Base-by-base conservation (phyloP, 345 rosid genomes). In the Eucalyptus cladocalyx region DNA sequence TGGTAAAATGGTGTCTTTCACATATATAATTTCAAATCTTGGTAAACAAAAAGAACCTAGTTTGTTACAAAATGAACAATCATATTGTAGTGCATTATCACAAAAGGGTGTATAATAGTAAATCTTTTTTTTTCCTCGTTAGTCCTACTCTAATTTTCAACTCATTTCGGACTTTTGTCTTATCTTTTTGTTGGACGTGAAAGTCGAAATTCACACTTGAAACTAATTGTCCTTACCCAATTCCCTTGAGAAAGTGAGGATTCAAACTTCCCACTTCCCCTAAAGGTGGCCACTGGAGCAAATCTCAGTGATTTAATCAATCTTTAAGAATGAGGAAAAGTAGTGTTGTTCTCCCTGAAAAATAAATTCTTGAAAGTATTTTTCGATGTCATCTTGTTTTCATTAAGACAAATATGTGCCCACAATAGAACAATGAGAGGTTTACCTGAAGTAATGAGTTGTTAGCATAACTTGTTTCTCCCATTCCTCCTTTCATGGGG, bases 191-290 rank as follows among this genome's bases (percentile, higher is more conserved):
- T 7, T 3, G 8, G 23, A 7, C 56, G 23, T 18, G 23, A 19
- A 7, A 53, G 5, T 53, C 10, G 4, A 53, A 53, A 53, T 53
- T 19, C 4, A 3, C 9, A 53, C 2, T 53, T 53, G 9, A 53
- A 18, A 53, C 24, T 53, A 53, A 53, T 53, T 6, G 24, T 53
- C 9, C 4, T 53, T 53, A 7, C 10, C 2, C 24, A 53, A 53
- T 7, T 7, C 10, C 5, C 0, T 0, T 19, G 56, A 53, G 24
- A 53, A 53, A 18, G 24, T 53, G 56, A 3, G 0, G 24, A 53
- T 53, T 53, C 24, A 8, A 53, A 53, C 56, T 53, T 8, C 56
- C 10, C 24, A 53, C 4, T 9, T 19, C 24, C 23, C 24, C 24
- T 7, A 53, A 53, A 19, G 10, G 10, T 53, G 24, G 4, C 5